Evolutionary conservation across 1,284 basidiomycete species (phyloP), one percentile per base, ranked within the genome.

Genomic region (Psilocybe mexicana): DNA sequence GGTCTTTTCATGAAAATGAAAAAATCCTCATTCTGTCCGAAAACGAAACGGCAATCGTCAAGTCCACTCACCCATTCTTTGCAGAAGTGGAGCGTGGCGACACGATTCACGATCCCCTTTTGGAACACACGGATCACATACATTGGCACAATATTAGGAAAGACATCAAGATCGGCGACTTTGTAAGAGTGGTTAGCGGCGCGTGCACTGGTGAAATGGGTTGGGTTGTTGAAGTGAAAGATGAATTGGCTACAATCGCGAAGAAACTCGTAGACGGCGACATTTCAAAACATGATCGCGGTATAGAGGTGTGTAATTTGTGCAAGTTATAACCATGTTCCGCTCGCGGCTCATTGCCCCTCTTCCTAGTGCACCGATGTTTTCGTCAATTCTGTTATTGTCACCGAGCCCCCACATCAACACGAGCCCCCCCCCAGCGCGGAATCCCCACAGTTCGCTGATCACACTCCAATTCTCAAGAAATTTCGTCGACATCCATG

Each of bases 1-100:
- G 60, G 60, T 12, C 12, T 12, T 50, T 61, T 6, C 24, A 36
- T 1, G 40, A 48, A 42, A 33, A 24, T 6, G 57, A 61, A 2
- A 36, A 11, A 5, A 11, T 48, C 7, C 6, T 48, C 2, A 35
- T 48, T 23, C 33, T n/a, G 18, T 18, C 2, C 28, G 6, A 2
- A 35, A 3, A 6, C 10, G 33, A 35, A 35, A 23, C 46, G 3
- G 25, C 44, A 14, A 28, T 28, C n/a, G 12, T 24, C 33, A 48
- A 18, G 28, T 3, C 11, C 23, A 30, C 30, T 12, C 1, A 44
- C 28, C n/a, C 6, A n/a, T 33, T 35, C 14, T 23, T 4, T 25
- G 43, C 43, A 12, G n/a, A 40, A 12, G 38, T 40, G 14, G 38
- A 40, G 11, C 38, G 38, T n/a, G n/a, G 11, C 11, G 38, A 40